Evolutionary conservation across 768 basidiomycete species (phyloP), one percentile per base, ranked within the genome.

Genomic region (Termitomyces bulborhizus): DNA sequence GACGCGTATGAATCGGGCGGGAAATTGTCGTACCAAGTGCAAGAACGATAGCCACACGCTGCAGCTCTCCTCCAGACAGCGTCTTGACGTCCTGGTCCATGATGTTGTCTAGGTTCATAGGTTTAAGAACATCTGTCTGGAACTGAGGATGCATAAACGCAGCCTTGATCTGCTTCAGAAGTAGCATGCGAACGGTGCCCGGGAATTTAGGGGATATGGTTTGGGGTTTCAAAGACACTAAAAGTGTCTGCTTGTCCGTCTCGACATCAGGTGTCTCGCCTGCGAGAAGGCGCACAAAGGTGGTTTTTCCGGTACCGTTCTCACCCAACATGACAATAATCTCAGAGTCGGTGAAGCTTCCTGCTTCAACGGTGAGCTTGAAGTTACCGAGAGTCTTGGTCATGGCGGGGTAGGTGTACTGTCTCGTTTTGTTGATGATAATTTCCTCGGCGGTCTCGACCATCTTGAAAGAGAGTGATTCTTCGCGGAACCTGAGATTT

Each of bases 81-180:
- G 96, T 98, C 77, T 93, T 93, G 21, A 99, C 97, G 37, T 98
- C 93, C 73, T 99, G 95, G 69, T 99, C 97, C 76, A 99, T 86
- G 59, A 99, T 87, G 54, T 84, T 81, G 41, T 99, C 97, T 64
- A 99, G 70, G 68, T 74, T 91, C 96, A 99, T 98, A 26, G 96
- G 96, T 74, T 98, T 98, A 58, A 98, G 73, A 44, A 98, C 97
- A 67, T 98, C 97, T 41, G 90, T 90, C 71, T 96, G 91, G 88
- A 99, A 99, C 71, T 98, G 97, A n/a, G 95, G 89, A 69, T 97
- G 94, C 94, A 98, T 96, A 74, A 97, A 98, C 31, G 93, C 84
- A 21, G 82, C 78, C 73, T 96, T 95, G 75, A 98, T 97, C 71
- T 88, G 85, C 76, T 97, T 98, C 49, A 99, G 66, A 55, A 99